Evolutionary conservation across 106 monocot genomes (phyloP).

Genomic region (Phalaenopsis equestris): DNA sequence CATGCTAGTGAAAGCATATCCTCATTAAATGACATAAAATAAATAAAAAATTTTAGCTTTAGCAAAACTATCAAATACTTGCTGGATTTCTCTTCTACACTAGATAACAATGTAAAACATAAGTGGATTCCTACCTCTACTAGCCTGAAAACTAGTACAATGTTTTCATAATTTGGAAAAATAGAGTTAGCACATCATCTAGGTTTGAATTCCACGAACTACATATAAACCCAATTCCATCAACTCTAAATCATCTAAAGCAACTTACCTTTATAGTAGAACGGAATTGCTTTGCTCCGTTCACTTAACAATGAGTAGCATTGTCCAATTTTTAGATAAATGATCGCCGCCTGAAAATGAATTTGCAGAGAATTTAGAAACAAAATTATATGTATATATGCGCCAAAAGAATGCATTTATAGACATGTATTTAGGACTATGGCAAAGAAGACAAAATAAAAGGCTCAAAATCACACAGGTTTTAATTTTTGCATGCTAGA

Average conservation of each 20-base stretch:
- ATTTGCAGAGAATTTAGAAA: neutral
- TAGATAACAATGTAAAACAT: neutral
- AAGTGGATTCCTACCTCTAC: neutral
- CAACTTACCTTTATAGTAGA: constrained; percentile 67
- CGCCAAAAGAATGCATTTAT: neutral
- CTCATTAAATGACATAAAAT: neutral
- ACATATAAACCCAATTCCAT: neutral
- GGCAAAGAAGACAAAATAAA: neutral
- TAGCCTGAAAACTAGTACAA: neutral
- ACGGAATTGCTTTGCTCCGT: constrained; percentile 59
- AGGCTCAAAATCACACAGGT: neutral
- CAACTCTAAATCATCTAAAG: neutral
- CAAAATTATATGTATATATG: neutral
- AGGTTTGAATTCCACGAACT: neutral
- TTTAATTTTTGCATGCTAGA: no score
- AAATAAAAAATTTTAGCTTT: neutral
- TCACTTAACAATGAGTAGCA: constrained; percentile 59
- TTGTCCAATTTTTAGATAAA: constrained; percentile 71
- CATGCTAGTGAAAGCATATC: neutral
- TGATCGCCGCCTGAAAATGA: constrained; percentile 35
- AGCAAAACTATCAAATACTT: neutral
- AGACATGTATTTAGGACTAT: neutral
- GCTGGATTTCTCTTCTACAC: neutral
- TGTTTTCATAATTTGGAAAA: neutral
- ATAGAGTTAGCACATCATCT: neutral